Base-by-base conservation (phyloP, 225 moss, liverwort and hornwort species). In the Anthoceros angustus region DNA sequence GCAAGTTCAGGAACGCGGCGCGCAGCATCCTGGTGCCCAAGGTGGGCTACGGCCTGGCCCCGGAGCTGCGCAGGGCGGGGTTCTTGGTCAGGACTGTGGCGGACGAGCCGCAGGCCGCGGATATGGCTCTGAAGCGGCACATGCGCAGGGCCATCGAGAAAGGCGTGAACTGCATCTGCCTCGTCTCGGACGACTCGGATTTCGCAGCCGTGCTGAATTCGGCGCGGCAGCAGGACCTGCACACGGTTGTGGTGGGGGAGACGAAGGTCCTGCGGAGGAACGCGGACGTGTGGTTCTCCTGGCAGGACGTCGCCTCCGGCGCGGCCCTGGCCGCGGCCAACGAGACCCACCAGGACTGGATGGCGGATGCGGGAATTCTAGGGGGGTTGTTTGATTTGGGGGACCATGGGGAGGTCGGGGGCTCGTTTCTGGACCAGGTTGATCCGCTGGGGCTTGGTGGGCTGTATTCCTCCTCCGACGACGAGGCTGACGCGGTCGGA, bases 61-160 rank as follows among this genome's bases (percentile, higher is more conserved):
- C 75, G 10, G 88, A 86, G 42, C 55, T 88, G 40, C 81, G 77
- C 64, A 75, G 88, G 62, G 88, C 86, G 63, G 86, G 88, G 9
- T 83, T 88, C 63, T 76, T 73, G 18, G 86, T 86, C 7, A 72
- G 81, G 66, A 80, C 76, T 79, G 88, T 88, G 10, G 81, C 78
- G 45, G 82, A 86, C 68, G 86, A 82, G 68, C 78, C 88, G 12
- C 86, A 88, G 73, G 88, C 88, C 21, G 88, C 88, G 0, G 83
- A 88, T 61, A 80, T 79, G 65, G 86, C 88, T 25, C 86, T 88
- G 16, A 86, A 83, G 74, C 74, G 75, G 12, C 86, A 86, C 39
- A 84, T 88, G 74, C 68, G 77, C 42, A 65, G 71, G 46, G 82
- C 79, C 20, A 82, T 88, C 65, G 66, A 80, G n/a, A 60, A 73